Base-by-base conservation (phyloP, 2,329 filamentous ascomycete species). In the Trichoderma sp. region DNA sequence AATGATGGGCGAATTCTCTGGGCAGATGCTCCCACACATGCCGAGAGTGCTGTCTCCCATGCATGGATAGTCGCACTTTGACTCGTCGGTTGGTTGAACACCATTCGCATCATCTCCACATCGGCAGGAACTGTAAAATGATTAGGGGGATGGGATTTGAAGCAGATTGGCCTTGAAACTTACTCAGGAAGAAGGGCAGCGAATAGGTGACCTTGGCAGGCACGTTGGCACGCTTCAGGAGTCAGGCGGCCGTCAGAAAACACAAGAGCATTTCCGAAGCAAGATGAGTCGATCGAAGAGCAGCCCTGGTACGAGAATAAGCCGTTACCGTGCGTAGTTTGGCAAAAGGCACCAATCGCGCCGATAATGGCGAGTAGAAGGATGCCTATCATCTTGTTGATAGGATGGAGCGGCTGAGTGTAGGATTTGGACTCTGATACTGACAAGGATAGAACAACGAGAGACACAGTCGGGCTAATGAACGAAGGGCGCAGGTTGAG, bases 1-100 rank as follows among this genome's bases (percentile, higher is more conserved):
- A 64, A 77, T 75, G 6, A 61, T 71, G 8, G 74, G 72, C 5
- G 70, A 70, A 11, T 76, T 73, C 4, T 73, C 60, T 13, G 74
- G 75, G 61, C 76, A 79, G 11, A 73, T 71, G 43, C 76, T 76
- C n/a, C 79, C 79, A 34, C 79, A 80, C 70, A 75, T 76, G 14
- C 78, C 77, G 18, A 75, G 69, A n/a, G 70, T 63, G 8, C 73
- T 71, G 51, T 76, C 74, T 30, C 74, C 71, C 66, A 74, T 72
- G 68, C 79, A 80, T 1, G 75, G 70, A 59, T 76, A 70, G 65
- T 80, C 75, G 70, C 79, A 81, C 21, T 71, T 71, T 32, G 64
- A 70, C 59, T 79, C 77, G 24, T 78, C 73, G 43, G 75, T 63
- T 8, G 73, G 51, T 13, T 70, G 74, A 65, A 80, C 72, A 2